These are phyloP conservation scores for Microsporum ferrugineum DNA, from an alignment of 2,329 filamentous ascomycete genomes.

Conservation along the genomic window DNA sequence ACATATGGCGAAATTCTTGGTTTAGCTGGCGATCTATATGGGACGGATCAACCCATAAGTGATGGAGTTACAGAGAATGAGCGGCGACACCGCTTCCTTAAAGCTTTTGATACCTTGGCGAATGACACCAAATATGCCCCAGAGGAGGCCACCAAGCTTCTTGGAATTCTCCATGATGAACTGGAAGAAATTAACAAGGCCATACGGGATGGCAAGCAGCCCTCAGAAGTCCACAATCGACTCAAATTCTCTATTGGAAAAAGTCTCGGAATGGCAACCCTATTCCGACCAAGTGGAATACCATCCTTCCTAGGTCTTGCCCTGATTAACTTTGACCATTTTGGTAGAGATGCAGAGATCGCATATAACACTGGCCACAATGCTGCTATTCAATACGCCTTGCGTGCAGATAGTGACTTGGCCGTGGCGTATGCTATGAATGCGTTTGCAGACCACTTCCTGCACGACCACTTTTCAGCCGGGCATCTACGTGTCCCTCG, in stretches of 20 bases:
- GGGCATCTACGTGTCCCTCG: conserved; percentile 5
- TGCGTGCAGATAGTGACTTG: neutral
- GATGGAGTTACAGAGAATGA: neutral
- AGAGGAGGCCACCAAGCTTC: neutral
- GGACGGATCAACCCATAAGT: conserved; percentile 3
- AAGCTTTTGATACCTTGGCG: neutral
- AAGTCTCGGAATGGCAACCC: neutral
- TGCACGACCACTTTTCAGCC: conserved; percentile 1
- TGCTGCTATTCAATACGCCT: conserved; percentile 2
- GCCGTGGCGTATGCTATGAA: conserved; percentile 3
- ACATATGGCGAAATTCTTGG: conserved; percentile 4
- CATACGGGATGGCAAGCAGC: neutral
- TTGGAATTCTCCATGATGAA: neutral
- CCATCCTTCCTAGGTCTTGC: conserved; percentile 1
- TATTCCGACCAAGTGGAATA: neutral
- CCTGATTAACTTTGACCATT: conserved; percentile 6
- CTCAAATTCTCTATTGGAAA: neutral
- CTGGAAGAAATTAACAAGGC: conserved; percentile 1
- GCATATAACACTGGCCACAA: conserved; percentile 5
- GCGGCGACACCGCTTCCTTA: neutral
- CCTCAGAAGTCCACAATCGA: neutral
- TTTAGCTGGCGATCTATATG: conserved; percentile 3
- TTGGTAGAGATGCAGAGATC: neutral
- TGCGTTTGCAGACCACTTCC: conserved; percentile 3
- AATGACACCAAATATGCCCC: conserved; percentile 4